Conservation (phyloP, 106 monocot genomes). For the Acorus gramineus region DNA sequence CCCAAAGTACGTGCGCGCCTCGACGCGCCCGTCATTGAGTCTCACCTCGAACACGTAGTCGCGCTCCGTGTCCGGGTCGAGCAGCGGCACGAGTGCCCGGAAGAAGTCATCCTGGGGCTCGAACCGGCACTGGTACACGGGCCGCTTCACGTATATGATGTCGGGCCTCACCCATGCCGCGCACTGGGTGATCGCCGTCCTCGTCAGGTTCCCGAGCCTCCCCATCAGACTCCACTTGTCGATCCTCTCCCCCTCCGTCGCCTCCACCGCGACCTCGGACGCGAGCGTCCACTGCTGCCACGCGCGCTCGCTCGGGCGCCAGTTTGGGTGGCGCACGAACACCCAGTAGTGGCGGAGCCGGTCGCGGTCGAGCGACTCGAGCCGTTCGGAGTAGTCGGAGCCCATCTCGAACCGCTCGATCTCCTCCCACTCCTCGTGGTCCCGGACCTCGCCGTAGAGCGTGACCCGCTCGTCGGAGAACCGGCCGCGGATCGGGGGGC, state of each 20-base stretch:
- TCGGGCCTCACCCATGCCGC: constrained; percentile 91
- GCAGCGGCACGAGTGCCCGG: constrained; percentile 45
- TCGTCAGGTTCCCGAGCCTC: constrained; percentile 58
- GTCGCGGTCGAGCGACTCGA: constrained; percentile 27
- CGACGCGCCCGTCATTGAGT: constrained; percentile 29
- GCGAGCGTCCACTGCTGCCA: constrained; percentile 95
- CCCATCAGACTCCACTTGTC: constrained; percentile 95
- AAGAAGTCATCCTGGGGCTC: constrained; percentile 93
- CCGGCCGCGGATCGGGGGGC: constrained; percentile 86
- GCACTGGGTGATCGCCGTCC: constrained; percentile 67
- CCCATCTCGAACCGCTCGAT: constrained; percentile 87
- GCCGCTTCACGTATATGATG: constrained; percentile 78
- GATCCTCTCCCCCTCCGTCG: constrained; percentile 34
- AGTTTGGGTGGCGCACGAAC: constrained; percentile 88
- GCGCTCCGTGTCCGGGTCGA: constrained; percentile 71
- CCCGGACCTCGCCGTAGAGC: constrained; percentile 45
- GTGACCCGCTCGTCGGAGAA: constrained; percentile 82
- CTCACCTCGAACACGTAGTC: constrained; percentile 41
- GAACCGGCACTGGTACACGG: constrained; percentile 86
- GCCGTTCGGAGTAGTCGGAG: constrained; percentile 36
- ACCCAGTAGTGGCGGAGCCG: constrained; percentile 79
- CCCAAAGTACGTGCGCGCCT: constrained; percentile 59
- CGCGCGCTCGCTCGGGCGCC: constrained; percentile 46
- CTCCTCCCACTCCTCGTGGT: constrained; percentile 78
- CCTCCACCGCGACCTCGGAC: constrained; percentile 62